phyloP scores from a whole-genome alignment of 108 stramenopile genomes.

The Phaeodactylum tricornutum region DNA sequence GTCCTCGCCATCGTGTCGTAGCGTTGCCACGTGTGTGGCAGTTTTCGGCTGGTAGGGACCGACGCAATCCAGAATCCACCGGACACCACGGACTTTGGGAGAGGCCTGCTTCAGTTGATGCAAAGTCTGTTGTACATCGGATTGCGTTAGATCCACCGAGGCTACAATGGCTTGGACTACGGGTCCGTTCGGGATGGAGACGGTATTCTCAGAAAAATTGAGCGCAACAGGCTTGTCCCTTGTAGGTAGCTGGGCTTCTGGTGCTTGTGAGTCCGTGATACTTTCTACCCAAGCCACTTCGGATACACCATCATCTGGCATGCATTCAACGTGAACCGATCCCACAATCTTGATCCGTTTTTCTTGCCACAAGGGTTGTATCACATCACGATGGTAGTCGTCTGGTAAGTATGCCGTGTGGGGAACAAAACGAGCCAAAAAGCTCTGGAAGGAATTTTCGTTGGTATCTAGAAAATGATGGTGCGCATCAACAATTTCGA shows the following conservation, averaged over 20 bases:
- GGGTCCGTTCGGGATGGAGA: neutral
- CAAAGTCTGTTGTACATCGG: conserved; percentile 36
- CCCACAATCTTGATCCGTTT: conserved; percentile 31
- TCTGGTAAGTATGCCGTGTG: conserved; percentile 30
- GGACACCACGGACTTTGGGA: conserved; percentile 40
- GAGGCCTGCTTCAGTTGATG: conserved; percentile 9
- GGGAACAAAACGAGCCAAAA: conserved; percentile 29
- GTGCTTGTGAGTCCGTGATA: too few relatives aligned
- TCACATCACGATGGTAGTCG: conserved; percentile 45
- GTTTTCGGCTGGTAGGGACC: conserved; percentile 34
- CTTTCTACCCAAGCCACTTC: conserved; percentile 63
- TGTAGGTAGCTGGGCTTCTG: too few relatives aligned
- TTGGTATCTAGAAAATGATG: conserved; percentile 66
- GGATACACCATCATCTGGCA: conserved; percentile 52
- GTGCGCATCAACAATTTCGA: conserved; percentile 67
- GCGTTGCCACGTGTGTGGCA: conserved; percentile 63
- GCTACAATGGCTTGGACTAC: conserved; percentile 55
- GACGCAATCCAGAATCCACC: conserved; percentile 73
- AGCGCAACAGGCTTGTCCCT: too few relatives aligned
- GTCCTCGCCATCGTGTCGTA: conserved; percentile 48
- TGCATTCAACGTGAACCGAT: conserved; percentile 65
- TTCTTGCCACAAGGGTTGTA: conserved; percentile 20
- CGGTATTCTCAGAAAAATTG: too few relatives aligned
- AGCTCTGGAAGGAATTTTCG: conserved; percentile 39
- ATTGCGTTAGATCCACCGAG: conserved; percentile 46